Evolutionary conservation across 164 flowering plant genomes (phyloP).

Genomic region (Piper longum): DNA sequence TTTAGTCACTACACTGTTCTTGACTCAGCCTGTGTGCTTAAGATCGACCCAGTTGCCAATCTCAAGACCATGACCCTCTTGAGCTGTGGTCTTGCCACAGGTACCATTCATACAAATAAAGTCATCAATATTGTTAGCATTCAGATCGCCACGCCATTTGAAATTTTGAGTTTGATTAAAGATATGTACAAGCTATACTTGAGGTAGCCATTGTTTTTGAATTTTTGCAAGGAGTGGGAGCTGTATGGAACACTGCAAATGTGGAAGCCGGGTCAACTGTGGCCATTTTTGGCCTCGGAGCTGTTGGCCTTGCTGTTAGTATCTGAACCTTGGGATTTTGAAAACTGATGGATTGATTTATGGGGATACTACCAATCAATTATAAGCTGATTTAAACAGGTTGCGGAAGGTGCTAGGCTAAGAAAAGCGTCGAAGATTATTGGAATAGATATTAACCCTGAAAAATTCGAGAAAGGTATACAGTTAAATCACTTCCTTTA

Average conservation of each 20-base stretch:
- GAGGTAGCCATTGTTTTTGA: neutral
- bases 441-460: slow-evolving; percentile 53
- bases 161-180: too few relatives aligned
- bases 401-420: slow-evolving; percentile 51
- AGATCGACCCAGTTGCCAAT: slow-evolving; percentile 27
- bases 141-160: neutral
- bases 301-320: slow-evolving; percentile 71
- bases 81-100: slow-evolving; percentile 62
- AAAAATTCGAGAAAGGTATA: slow-evolving; percentile 41
- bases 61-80: slow-evolving; percentile 39
- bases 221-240: slow-evolving; percentile 41
- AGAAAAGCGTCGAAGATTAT: slow-evolving; percentile 63
- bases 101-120: slow-evolving; percentile 10
- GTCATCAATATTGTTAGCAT: neutral
- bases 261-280: slow-evolving; percentile 45
- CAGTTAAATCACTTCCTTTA: neutral
- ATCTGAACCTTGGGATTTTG: neutral
- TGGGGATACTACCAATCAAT: too few relatives aligned
- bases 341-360: too few relatives aligned
- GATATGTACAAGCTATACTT: too few relatives aligned
- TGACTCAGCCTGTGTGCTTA: slow-evolving; percentile 50
- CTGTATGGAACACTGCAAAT: slow-evolving; percentile 69
- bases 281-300: slow-evolving; percentile 63
- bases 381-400: slow-evolving; percentile 19
- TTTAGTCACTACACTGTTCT: slow-evolving; percentile 58